Conservation (phyloP, 495 filamentous ascomycete species). For the Hypoxylon fragiforme region DNA sequence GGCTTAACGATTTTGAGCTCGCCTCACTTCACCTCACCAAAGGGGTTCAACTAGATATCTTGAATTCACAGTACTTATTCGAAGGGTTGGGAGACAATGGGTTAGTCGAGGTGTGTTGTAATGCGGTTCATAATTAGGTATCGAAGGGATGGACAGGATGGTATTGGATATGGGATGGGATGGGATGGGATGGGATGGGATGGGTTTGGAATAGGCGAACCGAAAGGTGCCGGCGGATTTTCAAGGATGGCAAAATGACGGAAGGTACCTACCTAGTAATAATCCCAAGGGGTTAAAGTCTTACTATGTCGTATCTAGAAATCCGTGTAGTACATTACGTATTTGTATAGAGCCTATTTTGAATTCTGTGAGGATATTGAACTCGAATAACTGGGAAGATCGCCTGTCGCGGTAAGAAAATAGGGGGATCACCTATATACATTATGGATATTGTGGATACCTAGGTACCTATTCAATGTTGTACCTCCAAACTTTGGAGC, state of each 20-base stretch:
- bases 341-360: neutral
- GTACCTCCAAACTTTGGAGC: no score
- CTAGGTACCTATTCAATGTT: no score
- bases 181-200: no score
- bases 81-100: conserved; percentile 1
- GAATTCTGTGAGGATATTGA: neutral
- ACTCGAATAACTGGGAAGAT: neutral
- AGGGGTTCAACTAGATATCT: conserved; percentile 8
- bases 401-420: conserved; percentile 3
- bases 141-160: conserved; percentile 17
- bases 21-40: neutral
- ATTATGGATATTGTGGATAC: no score
- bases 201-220: no score
- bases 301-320: no score
- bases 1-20: conserved; percentile 17
- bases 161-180: no score
- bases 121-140: conserved; percentile 1
- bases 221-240: conserved; percentile 4
- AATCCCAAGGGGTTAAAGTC: no score
- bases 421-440: conserved; percentile 1
- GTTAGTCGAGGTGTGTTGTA: conserved; percentile 15
- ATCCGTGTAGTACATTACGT: no score
- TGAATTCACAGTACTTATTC: conserved; percentile 7
- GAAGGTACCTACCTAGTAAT: no score
- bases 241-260: no score